Conservation (phyloP, 1,284 basidiomycete genomes). For the Tremellales sp. region DNA sequence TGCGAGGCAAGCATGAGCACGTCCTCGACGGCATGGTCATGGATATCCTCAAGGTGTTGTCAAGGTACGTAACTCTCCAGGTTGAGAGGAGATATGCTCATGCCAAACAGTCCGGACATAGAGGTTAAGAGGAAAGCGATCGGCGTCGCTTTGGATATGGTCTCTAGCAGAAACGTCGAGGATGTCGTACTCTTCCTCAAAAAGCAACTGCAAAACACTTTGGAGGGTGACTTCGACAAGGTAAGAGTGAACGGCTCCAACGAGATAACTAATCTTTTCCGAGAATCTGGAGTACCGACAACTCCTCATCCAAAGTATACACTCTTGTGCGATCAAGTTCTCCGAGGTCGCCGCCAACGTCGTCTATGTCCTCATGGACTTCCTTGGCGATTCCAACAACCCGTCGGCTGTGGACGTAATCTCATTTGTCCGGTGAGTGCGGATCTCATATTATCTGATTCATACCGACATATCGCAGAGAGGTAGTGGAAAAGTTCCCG, state of each 20-base stretch:
- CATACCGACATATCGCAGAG: slow-evolving; percentile 51
- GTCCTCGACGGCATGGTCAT: slow-evolving; percentile 90
- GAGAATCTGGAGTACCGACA: slow-evolving; percentile 92
- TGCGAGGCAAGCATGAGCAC: slow-evolving; percentile 84
- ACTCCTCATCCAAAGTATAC: slow-evolving; percentile 94
- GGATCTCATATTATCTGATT: not conserved
- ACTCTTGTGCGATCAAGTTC: slow-evolving; percentile 94
- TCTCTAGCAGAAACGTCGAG: slow-evolving; percentile 92
- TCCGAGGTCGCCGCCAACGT: slow-evolving; percentile 97
- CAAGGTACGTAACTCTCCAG: slow-evolving; percentile 54
- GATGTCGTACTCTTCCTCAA: slow-evolving; percentile 95
- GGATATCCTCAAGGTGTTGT: slow-evolving; percentile 90
- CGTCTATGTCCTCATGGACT: slow-evolving; percentile 96
- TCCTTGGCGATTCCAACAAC: slow-evolving; percentile 94
- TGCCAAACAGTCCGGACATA: slow-evolving; percentile 74
- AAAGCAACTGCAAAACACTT: slow-evolving; percentile 93
- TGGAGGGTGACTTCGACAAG: slow-evolving; percentile 66
- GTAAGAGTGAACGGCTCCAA: slow-evolving; percentile 10
- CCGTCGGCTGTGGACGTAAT: slow-evolving; percentile 94
- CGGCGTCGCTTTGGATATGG: slow-evolving; percentile 86
- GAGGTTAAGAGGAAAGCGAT: slow-evolving; percentile 94
- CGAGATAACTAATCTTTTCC: not conserved
- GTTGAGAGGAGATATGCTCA: not conserved
- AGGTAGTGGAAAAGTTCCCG: slow-evolving; percentile 98
- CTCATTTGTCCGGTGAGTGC: slow-evolving; percentile 75